Base-by-base conservation (phyloP, 306 rosid genomes). In the Geum urbanum region DNA sequence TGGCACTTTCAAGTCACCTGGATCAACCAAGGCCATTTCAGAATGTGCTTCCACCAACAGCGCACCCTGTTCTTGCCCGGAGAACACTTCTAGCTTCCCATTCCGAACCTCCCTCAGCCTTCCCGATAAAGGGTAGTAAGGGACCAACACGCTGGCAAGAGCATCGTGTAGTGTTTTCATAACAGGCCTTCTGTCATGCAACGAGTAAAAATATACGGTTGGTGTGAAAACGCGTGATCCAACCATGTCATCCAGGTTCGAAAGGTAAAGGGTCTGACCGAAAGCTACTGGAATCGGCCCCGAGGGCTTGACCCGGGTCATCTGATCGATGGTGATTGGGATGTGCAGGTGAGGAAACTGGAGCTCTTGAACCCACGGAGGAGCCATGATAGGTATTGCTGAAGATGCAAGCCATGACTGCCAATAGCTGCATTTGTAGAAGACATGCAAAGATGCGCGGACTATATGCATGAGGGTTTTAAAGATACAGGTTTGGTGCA, bases 221-320 rank as follows among this genome's bases (percentile, higher is more conserved):
- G 97, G 99, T 14, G 97, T 91, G 74, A 91, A 91, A 1, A 94
- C 97, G 5, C 89, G 89, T 1, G 95, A 82, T 63, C 97, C 92
- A 0, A 95, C 67, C 83, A 84, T 83, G 72, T 91, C 88, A 15
- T 95, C 99, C 0, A 95, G 95, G 74, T 89, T 91, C 2, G 97
- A 95, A 35, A 89, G 97, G 73, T 89, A 95, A 13, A 89, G 85
- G 10, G 50, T 72, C 27, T 86, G 78, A 7, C 87, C 89, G 0
- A 52, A 66, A 67, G 80, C 43, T 0, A 72, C 74, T 0, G 81
- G 88, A 44, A 82, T 77, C 11, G 89, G 90, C 4, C 68, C 81
- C 0, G 96, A 83, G 20, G 99, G 92, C 49, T 51, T 77, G 12
- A 91, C 91, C 0, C 72, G 49, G 41, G 65, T 49, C 78, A 64